Conservation (phyloP, 2,329 filamentous ascomycete species). For the Tolypocladium tropicale region DNA sequence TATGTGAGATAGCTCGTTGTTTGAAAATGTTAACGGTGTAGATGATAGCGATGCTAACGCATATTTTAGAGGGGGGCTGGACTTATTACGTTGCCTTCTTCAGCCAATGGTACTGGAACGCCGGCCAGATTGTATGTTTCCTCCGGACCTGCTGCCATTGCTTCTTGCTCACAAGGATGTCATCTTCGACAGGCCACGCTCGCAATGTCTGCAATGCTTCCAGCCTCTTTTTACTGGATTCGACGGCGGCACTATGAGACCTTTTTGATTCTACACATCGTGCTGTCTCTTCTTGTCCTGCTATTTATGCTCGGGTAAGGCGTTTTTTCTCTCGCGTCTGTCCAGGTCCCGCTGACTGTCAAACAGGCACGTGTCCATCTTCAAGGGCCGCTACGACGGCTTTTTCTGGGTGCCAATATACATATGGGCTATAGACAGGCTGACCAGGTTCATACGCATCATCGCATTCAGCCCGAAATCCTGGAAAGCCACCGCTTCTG, state of each 20-base stretch:
- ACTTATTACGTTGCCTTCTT: neutral
- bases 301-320: constrained; percentile 40
- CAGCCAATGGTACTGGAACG: constrained; percentile 26
- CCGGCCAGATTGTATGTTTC: constrained; percentile 30
- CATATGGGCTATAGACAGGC: constrained; percentile 40
- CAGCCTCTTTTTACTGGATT: constrained; percentile 39
- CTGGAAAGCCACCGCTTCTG: constrained; percentile 23
- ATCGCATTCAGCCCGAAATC: constrained; percentile 26
- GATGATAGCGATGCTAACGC: neutral
- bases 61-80: neutral
- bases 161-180: neutral
- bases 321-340: neutral
- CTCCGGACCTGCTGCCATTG: neutral
- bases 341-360: neutral
- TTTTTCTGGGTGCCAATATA: constrained; percentile 38
- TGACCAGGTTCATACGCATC: constrained; percentile 32
- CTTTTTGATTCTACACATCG: constrained; percentile 40
- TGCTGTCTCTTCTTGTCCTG: constrained; percentile 38
- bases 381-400: constrained; percentile 34
- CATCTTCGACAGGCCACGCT: constrained; percentile 27
- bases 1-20: constrained; percentile 6
- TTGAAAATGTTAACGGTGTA: neutral
- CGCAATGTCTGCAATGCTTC: constrained; percentile 33
- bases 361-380: constrained; percentile 40
- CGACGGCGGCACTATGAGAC: constrained; percentile 41